Conservation (phyloP, 2,329 filamentous ascomycete species). For the Pseudohalonectria lignicola region DNA sequence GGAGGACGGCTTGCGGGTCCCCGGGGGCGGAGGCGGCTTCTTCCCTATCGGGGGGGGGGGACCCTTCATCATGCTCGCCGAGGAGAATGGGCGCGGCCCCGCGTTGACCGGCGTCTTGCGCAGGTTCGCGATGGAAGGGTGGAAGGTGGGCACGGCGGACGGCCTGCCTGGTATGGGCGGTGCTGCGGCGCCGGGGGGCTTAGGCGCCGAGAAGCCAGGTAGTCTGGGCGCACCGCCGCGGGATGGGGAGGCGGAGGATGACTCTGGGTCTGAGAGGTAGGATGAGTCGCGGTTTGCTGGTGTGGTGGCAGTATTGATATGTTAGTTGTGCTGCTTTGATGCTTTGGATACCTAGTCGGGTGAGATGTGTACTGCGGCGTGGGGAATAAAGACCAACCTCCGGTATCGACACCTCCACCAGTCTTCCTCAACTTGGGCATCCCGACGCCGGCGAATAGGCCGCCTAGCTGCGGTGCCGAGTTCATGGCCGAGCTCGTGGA, state of each 20-base stretch:
- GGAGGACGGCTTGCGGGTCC: slow-evolving; percentile 45
- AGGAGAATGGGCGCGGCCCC: slow-evolving; percentile 45
- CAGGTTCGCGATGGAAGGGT: slow-evolving; percentile 46
- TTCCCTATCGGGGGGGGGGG: slow-evolving; percentile 72
- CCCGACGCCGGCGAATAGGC: slow-evolving; percentile 82
- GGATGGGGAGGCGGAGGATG: slow-evolving; percentile 32
- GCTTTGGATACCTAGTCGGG: not conserved
- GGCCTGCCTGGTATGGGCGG: slow-evolving; percentile 48
- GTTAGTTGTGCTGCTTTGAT: not conserved
- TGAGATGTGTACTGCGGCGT: not conserved
- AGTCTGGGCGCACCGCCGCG: slow-evolving; percentile 43
- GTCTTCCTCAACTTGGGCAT: slow-evolving; percentile 92
- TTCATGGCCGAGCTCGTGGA: slow-evolving; percentile 37
- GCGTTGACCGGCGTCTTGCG: slow-evolving; percentile 43
- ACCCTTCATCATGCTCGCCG: slow-evolving; percentile 48
- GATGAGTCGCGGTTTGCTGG: slow-evolving; percentile 56
- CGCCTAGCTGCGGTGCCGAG: slow-evolving; percentile 68
- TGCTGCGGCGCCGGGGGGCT: slow-evolving; percentile 45
- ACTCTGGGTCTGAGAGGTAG: slow-evolving; percentile 74
- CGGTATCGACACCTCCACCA: slow-evolving; percentile 69
- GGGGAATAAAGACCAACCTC: slow-evolving; percentile 43
- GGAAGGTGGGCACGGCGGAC: slow-evolving; percentile 33
- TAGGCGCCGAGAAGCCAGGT: slow-evolving; percentile 42
- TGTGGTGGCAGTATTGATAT: not conserved
- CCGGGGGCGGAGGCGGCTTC: slow-evolving; percentile 56